Base-by-base conservation (phyloP, 2,329 filamentous ascomycete species). In the Thermochaetoides dissita region DNA sequence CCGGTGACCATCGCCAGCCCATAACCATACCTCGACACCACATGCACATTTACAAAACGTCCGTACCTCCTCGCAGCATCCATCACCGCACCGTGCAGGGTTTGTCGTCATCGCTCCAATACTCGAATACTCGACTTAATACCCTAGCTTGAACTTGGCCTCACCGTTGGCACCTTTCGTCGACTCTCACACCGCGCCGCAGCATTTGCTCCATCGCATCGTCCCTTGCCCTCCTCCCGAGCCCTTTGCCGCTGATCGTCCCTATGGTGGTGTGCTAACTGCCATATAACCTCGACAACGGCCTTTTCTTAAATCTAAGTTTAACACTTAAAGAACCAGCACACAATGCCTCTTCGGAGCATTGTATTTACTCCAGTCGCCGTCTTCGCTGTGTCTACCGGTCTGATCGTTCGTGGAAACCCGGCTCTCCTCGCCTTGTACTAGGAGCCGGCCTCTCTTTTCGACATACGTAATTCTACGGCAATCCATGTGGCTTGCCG, bases 361-460 rank as follows among this genome's bases (percentile, higher is more conserved):
- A 59, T 59, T 55, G 52, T 58, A 58, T 61, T 59, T 52, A 65
- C 63, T 65, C 69, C 74, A 78, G 75, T 79, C 73, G 74, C 68
- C 71, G 65, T 72, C 72, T 70, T 66, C 62, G 70, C 67, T 64
- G 67, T 63, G 72, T 74, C 69, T 58, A 67, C 72, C 72, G 71
- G 72, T 72, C 61, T 66, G 59, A 67, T 73, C 66, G 59, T 66
- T 65, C 59, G 67, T 72, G 67, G 67, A 69, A 67, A 65, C 58
- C 63, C 62, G 59, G 63, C 60, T 61, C 55, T 55, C 57, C 57
- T 57, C 60, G 53, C 50, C 43, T 46, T 59, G 55, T 59, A 66
- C 59, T 73, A 71, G 61, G 59, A 61, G 52, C 57, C 55, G 50
- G 60, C 57, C 54, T 55, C 56, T n/a, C 34, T 12, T 35, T 62